phyloP scores from a whole-genome alignment of 352 stramenopile species.

The Pythium pyrilobum region DNA sequence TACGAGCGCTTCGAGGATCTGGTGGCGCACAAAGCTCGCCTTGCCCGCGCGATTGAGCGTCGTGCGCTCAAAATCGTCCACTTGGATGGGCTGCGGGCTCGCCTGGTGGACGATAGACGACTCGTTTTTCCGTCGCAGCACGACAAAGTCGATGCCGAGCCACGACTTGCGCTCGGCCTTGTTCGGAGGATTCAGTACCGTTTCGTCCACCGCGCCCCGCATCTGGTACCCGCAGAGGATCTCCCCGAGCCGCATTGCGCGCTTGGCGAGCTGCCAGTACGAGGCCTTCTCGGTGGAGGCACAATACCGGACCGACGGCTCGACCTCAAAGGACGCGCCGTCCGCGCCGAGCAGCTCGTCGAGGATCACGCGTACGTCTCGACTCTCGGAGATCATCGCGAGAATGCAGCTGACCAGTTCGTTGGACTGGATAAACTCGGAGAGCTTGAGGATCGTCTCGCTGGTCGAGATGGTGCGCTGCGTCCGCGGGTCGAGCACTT shows the following conservation, averaged over 20 bases:
- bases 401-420: constrained; percentile 82
- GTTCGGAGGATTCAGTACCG: constrained; percentile 64
- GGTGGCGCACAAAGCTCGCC: constrained; percentile 37
- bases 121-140: constrained; percentile 39
- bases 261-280: constrained; percentile 78
- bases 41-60: constrained; percentile 43
- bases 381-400: constrained; percentile 85
- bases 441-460: constrained; percentile 62
- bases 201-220: constrained; percentile 34
- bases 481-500: constrained; percentile 85
- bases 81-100: constrained; percentile 20
- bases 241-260: constrained; percentile 46
- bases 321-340: constrained; percentile 71
- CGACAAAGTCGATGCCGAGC: constrained; percentile 55
- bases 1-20: constrained; percentile 46
- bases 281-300: constrained; percentile 40
- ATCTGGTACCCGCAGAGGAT: constrained; percentile 79
- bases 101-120: constrained; percentile 19
- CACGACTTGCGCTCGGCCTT: constrained; percentile 48
- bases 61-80: constrained; percentile 48
- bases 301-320: constrained; percentile 58
- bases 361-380: constrained; percentile 75
- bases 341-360: constrained; percentile 67
- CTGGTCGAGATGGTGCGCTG: constrained; percentile 78
- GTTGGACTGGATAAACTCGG: constrained; percentile 88